Percentiles rank a stretch among this genome's conserved stretches.
phyloP scores from a whole-genome alignment of 352 stramenopile species.

The Pythium periplocum region DNA sequence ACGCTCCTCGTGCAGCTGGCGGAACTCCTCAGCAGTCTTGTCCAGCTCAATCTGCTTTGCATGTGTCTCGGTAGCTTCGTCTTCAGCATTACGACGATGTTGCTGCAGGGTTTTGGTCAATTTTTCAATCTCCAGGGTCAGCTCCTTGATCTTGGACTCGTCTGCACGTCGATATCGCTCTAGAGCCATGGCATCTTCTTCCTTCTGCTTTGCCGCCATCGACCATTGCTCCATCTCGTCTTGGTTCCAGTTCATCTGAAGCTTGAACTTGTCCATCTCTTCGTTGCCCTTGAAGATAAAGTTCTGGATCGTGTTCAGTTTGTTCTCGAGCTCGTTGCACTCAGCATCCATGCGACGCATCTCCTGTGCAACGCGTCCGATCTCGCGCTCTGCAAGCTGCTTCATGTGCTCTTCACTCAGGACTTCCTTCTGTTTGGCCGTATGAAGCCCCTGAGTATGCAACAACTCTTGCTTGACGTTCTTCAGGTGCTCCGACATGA shows the following conservation, averaged over 20 bases:
- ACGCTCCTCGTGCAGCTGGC: constrained; percentile 89
- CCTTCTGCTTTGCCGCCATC: constrained; percentile 93
- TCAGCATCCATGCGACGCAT: constrained; percentile 70
- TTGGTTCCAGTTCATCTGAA: constrained; percentile 98
- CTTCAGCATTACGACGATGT: constrained; percentile 69
- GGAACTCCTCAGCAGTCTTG: constrained; percentile 93
- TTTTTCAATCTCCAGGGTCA: constrained; percentile 92
- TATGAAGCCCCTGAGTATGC: constrained; percentile 91
- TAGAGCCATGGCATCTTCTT: constrained; percentile 92
- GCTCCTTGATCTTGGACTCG: constrained; percentile 94
- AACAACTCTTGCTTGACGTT: constrained; percentile 94
- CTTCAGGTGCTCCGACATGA: constrained; percentile 96
- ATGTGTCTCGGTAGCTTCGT: constrained; percentile 90
- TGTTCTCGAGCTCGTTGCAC: constrained; percentile 71
- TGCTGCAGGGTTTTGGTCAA: constrained; percentile 83
- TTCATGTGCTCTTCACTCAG: constrained; percentile 91
- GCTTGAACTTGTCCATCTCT: constrained; percentile 94
- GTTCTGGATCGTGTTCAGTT: constrained; percentile 86
- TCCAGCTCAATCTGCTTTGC: constrained; percentile 95
- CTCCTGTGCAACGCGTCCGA: constrained; percentile 76
- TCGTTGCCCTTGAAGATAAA: constrained; percentile 92
- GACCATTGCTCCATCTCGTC: constrained; percentile 97
- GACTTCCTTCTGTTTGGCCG: constrained; percentile 91
- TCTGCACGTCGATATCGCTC: constrained; percentile 92
- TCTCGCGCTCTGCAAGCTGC: constrained; percentile 87